A percentile compares a stretch with the other conserved stretches of the same genome.
phyloP scores from a whole-genome alignment of 2,329 filamentous ascomycete genomes.

The Exophiala sideris region DNA sequence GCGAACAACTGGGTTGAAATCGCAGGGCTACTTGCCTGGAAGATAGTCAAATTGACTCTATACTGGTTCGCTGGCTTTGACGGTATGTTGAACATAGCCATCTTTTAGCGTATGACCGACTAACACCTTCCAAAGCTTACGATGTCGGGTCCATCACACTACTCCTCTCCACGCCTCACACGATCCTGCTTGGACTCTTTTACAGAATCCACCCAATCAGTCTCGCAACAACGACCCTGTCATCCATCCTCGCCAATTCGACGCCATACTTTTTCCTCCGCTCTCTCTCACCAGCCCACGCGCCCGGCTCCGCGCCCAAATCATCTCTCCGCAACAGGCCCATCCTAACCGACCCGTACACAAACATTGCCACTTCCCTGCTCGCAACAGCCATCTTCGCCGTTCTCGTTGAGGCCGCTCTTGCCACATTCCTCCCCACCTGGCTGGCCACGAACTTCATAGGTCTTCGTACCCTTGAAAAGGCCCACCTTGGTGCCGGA shows the following conservation, averaged over 20 bases:
- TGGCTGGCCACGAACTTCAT: constrained; percentile 73
- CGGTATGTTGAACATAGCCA: constrained; percentile 33
- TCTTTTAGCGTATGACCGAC: neutral
- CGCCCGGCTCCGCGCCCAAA: constrained; percentile 44
- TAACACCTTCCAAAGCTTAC: constrained; percentile 47
- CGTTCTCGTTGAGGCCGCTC: constrained; percentile 66
- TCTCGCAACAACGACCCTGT: constrained; percentile 58
- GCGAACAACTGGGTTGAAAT: constrained; percentile 63
- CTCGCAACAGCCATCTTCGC: constrained; percentile 72
- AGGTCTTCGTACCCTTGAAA: constrained; percentile 65
- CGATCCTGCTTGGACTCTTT: constrained; percentile 73
- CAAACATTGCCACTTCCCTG: constrained; percentile 63
- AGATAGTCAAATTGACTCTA: constrained; percentile 64
- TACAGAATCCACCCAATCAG: constrained; percentile 66
- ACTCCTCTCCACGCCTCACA: constrained; percentile 70
- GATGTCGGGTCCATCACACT: constrained; percentile 65
- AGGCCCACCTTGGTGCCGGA: constrained; percentile 63
- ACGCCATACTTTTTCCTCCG: constrained; percentile 74
- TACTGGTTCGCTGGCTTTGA: constrained; percentile 75
- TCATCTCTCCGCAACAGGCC: constrained; percentile 56
- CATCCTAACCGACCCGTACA: constrained; percentile 61
- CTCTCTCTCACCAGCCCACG: constrained; percentile 62
- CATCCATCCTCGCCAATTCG: constrained; percentile 67
- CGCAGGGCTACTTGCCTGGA: constrained; percentile 51
- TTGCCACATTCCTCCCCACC: constrained; percentile 66